A percentile compares a stretch with the other conserved stretches of the same genome.
These are phyloP conservation scores for Pelargonium myrrhifolium DNA, from an alignment of 441 rosid species.

Conservation along the genomic window DNA sequence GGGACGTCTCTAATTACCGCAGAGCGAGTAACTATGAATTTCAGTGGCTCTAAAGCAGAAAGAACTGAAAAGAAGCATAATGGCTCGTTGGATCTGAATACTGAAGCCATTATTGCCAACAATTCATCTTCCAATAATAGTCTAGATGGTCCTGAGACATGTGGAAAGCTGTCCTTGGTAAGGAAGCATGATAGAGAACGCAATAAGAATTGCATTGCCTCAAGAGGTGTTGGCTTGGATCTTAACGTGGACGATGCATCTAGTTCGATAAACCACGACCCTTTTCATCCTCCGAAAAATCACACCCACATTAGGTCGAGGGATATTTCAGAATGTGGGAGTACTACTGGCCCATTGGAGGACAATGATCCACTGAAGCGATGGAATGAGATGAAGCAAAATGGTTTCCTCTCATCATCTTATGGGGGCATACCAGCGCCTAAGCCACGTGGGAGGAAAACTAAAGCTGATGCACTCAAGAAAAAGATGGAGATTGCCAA, in stretches of 20 bases:
- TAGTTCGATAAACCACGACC: slow-evolving; percentile 39
- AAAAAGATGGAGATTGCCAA: slow-evolving; percentile 67
- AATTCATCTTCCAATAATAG: slow-evolving; percentile 21
- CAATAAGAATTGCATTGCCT: slow-evolving; percentile 24
- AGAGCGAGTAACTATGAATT: background rate
- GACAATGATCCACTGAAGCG: slow-evolving; percentile 55
- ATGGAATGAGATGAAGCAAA: slow-evolving; percentile 92
- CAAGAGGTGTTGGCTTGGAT: slow-evolving; percentile 37
- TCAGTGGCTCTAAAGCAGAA: slow-evolving; percentile 31
- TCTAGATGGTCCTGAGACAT: background rate
- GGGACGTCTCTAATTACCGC: background rate
- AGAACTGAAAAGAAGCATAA: slow-evolving; percentile 15
- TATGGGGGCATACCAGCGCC: slow-evolving; percentile 68
- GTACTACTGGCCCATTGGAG: slow-evolving; percentile 42
- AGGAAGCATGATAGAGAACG: slow-evolving; percentile 24
- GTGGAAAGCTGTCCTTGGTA: slow-evolving; percentile 17
- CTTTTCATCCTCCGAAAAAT: slow-evolving; percentile 27
- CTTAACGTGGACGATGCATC: slow-evolving; percentile 45
- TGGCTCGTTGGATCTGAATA: slow-evolving; percentile 33
- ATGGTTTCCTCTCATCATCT: slow-evolving; percentile 54
- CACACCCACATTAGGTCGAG: slow-evolving; percentile 25
- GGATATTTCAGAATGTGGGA: slow-evolving; percentile 56
- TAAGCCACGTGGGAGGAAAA: slow-evolving; percentile 60
- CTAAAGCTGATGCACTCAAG: slow-evolving; percentile 46
- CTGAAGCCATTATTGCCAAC: slow-evolving; percentile 23